Conservation (phyloP, 2,329 filamentous ascomycete species). For the Sphaerulina vaccinii region DNA sequence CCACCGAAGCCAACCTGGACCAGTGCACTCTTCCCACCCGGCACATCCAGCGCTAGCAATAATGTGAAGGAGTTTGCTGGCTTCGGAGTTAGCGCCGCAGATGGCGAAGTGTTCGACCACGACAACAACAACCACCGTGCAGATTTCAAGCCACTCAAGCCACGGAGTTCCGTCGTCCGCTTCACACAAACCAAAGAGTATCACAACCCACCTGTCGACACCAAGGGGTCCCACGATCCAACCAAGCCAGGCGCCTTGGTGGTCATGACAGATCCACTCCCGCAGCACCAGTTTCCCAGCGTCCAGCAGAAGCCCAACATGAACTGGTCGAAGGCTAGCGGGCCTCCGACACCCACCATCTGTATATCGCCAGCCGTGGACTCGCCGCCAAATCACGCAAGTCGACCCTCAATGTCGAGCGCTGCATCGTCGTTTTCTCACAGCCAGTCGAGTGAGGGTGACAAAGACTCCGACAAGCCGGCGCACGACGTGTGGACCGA, state of each 20-base stretch:
- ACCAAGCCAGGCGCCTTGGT: neutral
- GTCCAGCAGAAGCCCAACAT: neutral
- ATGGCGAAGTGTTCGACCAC: neutral
- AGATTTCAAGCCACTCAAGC: conserved; percentile 3
- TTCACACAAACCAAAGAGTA: conserved; percentile 22
- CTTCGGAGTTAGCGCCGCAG: neutral
- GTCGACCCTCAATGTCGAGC: neutral
- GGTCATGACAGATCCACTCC: conserved; percentile 14
- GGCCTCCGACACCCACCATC: neutral
- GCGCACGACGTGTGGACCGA: conserved; percentile 22
- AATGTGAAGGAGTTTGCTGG: neutral
- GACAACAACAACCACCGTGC: conserved; percentile 2
- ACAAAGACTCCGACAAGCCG: neutral
- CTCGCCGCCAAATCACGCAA: neutral
- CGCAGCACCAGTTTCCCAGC: conserved; percentile 12
- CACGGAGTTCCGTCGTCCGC: conserved; percentile 9
- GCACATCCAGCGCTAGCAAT: neutral
- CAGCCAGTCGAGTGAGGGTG: neutral
- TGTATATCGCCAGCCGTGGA: neutral
- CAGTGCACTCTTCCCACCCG: conserved; percentile 1
- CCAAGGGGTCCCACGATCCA: conserved; percentile 17
- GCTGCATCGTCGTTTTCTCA: neutral
- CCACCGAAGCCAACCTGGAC: conserved; percentile 20
- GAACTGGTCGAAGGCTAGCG: too few relatives aligned
- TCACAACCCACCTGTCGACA: conserved; percentile 11